phyloP scores from a whole-genome alignment of 192 early-diverging fungal species.

The Coemansia sp. region DNA sequence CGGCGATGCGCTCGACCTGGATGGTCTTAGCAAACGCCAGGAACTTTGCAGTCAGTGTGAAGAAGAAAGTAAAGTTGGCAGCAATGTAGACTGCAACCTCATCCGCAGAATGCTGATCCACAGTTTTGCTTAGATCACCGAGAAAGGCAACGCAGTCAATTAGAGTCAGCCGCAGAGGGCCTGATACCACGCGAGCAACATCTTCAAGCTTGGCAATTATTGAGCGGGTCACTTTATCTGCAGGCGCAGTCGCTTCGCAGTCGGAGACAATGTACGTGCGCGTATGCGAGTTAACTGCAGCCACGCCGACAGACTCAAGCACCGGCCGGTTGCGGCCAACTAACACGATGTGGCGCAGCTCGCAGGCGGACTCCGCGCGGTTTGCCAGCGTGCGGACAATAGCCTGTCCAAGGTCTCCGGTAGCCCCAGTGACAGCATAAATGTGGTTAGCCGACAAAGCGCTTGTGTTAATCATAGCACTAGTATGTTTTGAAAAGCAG shows the following conservation, averaged over 20 bases:
- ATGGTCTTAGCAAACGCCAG: slow-evolving; percentile 13
- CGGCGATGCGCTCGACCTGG: slow-evolving; percentile 20
- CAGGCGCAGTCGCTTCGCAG: slow-evolving; percentile 17
- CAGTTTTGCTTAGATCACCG: slow-evolving; percentile 64
- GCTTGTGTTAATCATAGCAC: slow-evolving; percentile 3
- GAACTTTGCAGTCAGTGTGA: slow-evolving; percentile 49
- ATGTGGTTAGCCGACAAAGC: slow-evolving; percentile 10
- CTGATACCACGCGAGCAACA: neutral
- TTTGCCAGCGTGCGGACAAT: slow-evolving; percentile 51
- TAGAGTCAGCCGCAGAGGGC: slow-evolving; percentile 51
- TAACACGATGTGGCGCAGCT: slow-evolving; percentile 55
- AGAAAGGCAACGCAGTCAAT: slow-evolving; percentile 78
- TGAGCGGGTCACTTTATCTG: neutral
- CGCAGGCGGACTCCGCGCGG: slow-evolving; percentile 17
- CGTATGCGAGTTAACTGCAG: slow-evolving; percentile 11
- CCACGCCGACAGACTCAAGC: slow-evolving; percentile 22
- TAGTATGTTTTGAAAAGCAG: neutral
- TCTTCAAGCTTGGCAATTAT: slow-evolving; percentile 18
- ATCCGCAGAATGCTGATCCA: slow-evolving; percentile 52
- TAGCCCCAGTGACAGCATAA: slow-evolving; percentile 64
- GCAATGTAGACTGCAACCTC: slow-evolving; percentile 56
- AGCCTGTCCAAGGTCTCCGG: slow-evolving; percentile 63
- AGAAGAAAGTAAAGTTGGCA: slow-evolving; percentile 63
- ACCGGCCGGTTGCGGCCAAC: slow-evolving; percentile 59
- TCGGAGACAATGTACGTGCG: slow-evolving; percentile 20